Conservation (phyloP, 2,329 filamentous ascomycete species). For the Xylariaceae sp. region DNA sequence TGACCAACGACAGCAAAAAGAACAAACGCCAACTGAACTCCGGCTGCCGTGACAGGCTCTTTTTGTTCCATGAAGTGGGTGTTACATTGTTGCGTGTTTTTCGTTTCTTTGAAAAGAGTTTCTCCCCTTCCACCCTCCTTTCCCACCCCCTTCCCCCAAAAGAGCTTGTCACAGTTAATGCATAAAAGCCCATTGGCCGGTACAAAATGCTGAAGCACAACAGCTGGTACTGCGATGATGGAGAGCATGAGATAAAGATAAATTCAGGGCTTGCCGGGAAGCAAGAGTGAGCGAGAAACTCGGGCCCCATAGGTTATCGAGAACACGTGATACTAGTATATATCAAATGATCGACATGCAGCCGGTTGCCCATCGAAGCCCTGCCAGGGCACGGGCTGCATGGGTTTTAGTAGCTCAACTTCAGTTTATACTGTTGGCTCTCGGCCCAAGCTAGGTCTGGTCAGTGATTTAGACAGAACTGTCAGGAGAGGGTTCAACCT, state of each 20-base stretch:
- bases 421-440: conserved; percentile 32
- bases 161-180: conserved; percentile 24
- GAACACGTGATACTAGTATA: conserved; percentile 6
- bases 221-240: conserved; percentile 20
- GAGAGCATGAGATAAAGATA: conserved; percentile 21
- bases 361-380: neutral
- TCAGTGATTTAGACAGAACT: conserved; percentile 30
- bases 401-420: conserved; percentile 8
- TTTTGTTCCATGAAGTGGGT: neutral
- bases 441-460: conserved; percentile 29
- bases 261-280: conserved; percentile 1
- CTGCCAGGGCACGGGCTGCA: neutral
- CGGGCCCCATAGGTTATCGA: conserved; percentile 22
- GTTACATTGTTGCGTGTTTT: neutral
- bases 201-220: conserved; percentile 21
- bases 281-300: conserved; percentile 2
- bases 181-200: conserved; percentile 22
- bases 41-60: conserved; percentile 22
- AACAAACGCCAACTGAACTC: conserved; percentile 30
- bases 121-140: neutral
- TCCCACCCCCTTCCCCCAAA: neutral
- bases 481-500: conserved; percentile 45
- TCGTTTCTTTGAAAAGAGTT: neutral
- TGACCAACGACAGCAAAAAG: conserved; percentile 8
- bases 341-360: conserved; percentile 12